These are phyloP conservation scores for Rhizophagus prolifer DNA, from an alignment of 192 early-diverging fungal genomes.

Conservation along the genomic window DNA sequence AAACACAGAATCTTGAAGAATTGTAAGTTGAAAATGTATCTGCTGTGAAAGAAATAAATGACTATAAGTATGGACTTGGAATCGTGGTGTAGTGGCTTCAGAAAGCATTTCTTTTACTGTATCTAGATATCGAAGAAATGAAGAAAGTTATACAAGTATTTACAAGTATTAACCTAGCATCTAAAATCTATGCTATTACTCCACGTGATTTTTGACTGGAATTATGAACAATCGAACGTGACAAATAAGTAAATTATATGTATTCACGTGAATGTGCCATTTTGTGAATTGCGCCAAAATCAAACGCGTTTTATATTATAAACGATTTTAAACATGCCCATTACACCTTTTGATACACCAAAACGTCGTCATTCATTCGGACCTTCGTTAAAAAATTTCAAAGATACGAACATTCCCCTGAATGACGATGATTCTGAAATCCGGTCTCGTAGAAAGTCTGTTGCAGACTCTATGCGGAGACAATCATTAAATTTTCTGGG, in stretches of 20 bases:
- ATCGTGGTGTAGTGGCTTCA: constrained; percentile 16
- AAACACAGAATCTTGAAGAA: constrained; percentile 9
- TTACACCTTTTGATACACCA: background rate
- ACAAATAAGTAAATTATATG: too few species aligned
- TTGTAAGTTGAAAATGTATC: constrained; percentile 19
- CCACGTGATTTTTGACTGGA: too few species aligned
- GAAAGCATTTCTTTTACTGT: background rate
- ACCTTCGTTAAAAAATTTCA: background rate
- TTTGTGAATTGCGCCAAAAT: too few species aligned
- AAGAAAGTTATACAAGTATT: too few species aligned
- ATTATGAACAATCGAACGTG: too few species aligned
- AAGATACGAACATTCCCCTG: background rate
- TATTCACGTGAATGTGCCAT: too few species aligned
- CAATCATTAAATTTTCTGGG: background rate
- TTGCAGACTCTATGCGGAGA: constrained; percentile 1
- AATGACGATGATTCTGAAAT: constrained; percentile 15
- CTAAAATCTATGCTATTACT: too few species aligned
- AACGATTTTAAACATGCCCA: too few species aligned
- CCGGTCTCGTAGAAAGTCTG: background rate
- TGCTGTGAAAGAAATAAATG: constrained; percentile 3
- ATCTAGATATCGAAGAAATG: too few species aligned
- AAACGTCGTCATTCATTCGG: background rate
- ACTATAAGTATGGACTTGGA: constrained; percentile 13
- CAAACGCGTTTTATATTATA: too few species aligned
- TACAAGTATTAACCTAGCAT: too few species aligned